Percentiles rank a stretch among this genome's conserved stretches.
These are phyloP conservation scores for Cyclanthera cordifolia DNA, from an alignment of 306 rosid species.

Conservation along the genomic window DNA sequence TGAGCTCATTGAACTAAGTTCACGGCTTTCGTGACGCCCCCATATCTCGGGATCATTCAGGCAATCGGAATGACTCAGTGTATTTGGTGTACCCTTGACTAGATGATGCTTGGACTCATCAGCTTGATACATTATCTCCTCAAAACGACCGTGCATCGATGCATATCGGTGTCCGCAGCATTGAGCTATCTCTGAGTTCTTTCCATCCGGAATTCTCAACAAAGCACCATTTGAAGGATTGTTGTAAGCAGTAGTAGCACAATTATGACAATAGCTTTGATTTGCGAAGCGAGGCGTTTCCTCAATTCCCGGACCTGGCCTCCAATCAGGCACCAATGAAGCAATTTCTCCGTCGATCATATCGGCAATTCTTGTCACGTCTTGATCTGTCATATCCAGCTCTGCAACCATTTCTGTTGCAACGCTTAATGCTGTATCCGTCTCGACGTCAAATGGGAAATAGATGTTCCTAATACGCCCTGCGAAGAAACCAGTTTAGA, in stretches of 20 bases:
- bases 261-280: slow-evolving; percentile 43
- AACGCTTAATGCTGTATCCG: slow-evolving; percentile 73
- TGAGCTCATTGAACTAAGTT: slow-evolving; percentile 56
- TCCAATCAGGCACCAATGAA: slow-evolving; percentile 75
- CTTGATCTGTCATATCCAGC: slow-evolving; percentile 81
- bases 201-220: slow-evolving; percentile 25
- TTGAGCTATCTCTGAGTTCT: slow-evolving; percentile 33
- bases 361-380: slow-evolving; percentile 37
- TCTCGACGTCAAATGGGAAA: slow-evolving; percentile 78
- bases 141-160: slow-evolving; percentile 76
- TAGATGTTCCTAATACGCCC: slow-evolving; percentile 40
- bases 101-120: slow-evolving; percentile 38
- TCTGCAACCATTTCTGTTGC: slow-evolving; percentile 84
- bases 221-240: slow-evolving; percentile 39
- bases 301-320: slow-evolving; percentile 40
- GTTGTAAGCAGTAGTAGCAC: slow-evolving; percentile 38
- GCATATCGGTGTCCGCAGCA: slow-evolving; percentile 49
- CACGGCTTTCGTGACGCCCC: slow-evolving; percentile 53
- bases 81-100: slow-evolving; percentile 21
- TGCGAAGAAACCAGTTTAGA: slow-evolving; percentile 11
- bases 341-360: slow-evolving; percentile 90
- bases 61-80: slow-evolving; percentile 24
- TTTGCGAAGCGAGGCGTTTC: slow-evolving; percentile 43
- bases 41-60: slow-evolving; percentile 36
- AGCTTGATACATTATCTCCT: slow-evolving; percentile 60